Percentiles rank a stretch among this genome's conserved stretches.
Evolutionary conservation across 2,329 filamentous ascomycete species (phyloP).

Genomic region (Dothidotthia symphoricarpi): DNA sequence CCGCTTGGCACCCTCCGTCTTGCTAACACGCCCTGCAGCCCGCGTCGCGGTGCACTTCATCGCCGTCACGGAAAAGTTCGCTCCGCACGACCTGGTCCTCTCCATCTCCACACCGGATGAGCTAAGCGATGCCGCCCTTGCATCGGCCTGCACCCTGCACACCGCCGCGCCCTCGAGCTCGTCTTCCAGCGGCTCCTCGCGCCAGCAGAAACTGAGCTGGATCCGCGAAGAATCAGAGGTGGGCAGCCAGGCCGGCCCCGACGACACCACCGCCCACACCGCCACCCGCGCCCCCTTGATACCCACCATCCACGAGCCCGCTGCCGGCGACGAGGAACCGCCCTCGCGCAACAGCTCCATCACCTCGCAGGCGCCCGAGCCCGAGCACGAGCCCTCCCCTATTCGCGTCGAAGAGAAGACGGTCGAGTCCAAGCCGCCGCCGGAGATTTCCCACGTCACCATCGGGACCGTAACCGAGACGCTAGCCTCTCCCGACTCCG

Average conservation of each 20-base stretch:
- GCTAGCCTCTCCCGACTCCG: slow-evolving; percentile 19
- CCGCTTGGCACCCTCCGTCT: background rate
- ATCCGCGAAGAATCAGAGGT: slow-evolving; percentile 94
- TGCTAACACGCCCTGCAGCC: slow-evolving; percentile 54
- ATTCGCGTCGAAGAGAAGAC: slow-evolving; percentile 13
- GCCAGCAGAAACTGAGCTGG: slow-evolving; percentile 76
- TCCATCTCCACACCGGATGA: slow-evolving; percentile 72
- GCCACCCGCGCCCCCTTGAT: slow-evolving; percentile 21
- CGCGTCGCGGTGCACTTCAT: slow-evolving; percentile 72
- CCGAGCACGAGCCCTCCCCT: slow-evolving; percentile 5
- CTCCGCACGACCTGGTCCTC: slow-evolving; percentile 83
- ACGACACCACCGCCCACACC: slow-evolving; percentile 17
- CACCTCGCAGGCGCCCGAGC: slow-evolving; percentile 14
- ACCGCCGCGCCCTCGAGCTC: slow-evolving; percentile 84
- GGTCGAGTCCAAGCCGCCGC: slow-evolving; percentile 10
- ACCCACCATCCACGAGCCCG: slow-evolving; percentile 26
- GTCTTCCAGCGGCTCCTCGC: slow-evolving; percentile 74
- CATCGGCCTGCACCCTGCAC: slow-evolving; percentile 84
- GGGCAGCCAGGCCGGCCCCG: slow-evolving; percentile 42
- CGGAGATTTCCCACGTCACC: slow-evolving; percentile 24
- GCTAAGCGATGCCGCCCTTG: slow-evolving; percentile 82
- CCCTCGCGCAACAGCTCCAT: slow-evolving; percentile 9
- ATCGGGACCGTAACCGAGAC: slow-evolving; percentile 22
- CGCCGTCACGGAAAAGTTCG: slow-evolving; percentile 64
- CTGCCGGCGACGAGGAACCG: slow-evolving; percentile 8